Conservation (phyloP, 2,329 filamentous ascomycete species). For the Truncatella angustata region DNA sequence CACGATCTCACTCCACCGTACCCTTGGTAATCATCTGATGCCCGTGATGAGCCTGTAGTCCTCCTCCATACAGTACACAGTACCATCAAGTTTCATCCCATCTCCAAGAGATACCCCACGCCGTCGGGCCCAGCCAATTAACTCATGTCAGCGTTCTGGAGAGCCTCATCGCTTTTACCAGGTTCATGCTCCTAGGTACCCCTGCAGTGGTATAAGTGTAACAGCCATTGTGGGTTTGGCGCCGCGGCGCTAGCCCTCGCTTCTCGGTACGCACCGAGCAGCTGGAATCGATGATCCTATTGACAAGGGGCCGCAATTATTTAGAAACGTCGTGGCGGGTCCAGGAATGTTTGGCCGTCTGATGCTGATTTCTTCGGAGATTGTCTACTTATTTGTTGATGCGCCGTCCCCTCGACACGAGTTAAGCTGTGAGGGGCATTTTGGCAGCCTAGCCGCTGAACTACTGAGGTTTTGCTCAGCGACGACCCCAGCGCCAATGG, state of each 20-base stretch:
- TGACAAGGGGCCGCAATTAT: slow-evolving; percentile 9
- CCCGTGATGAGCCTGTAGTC: not conserved
- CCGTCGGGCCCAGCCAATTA: not conserved
- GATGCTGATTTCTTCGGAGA: slow-evolving; percentile 8
- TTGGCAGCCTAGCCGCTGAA: not conserved
- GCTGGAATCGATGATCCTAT: slow-evolving; percentile 10
- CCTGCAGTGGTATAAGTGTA: slow-evolving; percentile 9
- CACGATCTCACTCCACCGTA: not conserved
- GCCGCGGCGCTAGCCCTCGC: not conserved
- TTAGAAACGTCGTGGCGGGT: slow-evolving; percentile 9
- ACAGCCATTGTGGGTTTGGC: slow-evolving; percentile 1
- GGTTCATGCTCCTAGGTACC: not conserved
- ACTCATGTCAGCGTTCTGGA: not conserved
- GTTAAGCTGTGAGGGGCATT: not conserved
- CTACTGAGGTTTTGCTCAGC: not conserved
- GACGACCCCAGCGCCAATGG: not conserved
- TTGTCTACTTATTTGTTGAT: slow-evolving; percentile 6
- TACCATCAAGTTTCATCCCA: slow-evolving; percentile 5
- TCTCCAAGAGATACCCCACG: not conserved
- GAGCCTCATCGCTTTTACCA: slow-evolving; percentile 7
- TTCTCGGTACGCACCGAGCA: slow-evolving; percentile 11
- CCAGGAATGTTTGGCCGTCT: slow-evolving; percentile 8
- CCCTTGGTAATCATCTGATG: not conserved
- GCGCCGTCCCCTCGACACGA: not conserved
- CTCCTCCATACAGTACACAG: not conserved